Base-by-base conservation (phyloP, 257 asterid species). In the Nicotiana attenuata region DNA sequence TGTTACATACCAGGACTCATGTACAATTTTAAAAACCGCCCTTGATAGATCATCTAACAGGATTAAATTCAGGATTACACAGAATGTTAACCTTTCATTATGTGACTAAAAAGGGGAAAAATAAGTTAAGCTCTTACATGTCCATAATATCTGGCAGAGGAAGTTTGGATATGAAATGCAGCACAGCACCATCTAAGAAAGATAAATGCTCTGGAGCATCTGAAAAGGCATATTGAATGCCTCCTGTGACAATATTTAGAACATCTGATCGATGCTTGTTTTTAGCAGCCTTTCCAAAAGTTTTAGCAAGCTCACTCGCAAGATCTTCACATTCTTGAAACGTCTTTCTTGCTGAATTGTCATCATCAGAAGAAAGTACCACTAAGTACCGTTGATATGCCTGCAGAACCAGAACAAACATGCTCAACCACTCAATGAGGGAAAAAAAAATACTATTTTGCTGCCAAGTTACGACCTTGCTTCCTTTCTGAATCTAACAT, bases 181-280 rank as follows among this genome's bases (percentile, higher is more conserved):
- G 91, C 89, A 96, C 87, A 20, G 89, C 93, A 75, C 93, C 90
- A 83, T 93, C 97, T 87, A 96, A 89, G 93, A 94, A 96, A 19
- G 98, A 88, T 83, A 96, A 88, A 45, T 94, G 94, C 87, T 87
- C 92, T 59, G 99, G 99, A 81, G 97, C 93, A 89, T 91, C 87
- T 24, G 82, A 82, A 86, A 96, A 96, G 24, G 99, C 98, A 90
- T 89, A 93, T 50, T 85, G 88, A 82, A 96, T 84, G 35, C 99
- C 97, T 80, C 88, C 97, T 79, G 85, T 87, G 85, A 94, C 95
- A 78, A 96, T 86, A 82, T 89, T 88, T 88, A 90, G 81, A 82
- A 92, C 91, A 80, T 93, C 97, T 81, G 91, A 82, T 81, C 86
- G 91, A 85, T 91, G 85, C 91, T 93, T 96, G 92, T 89, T 91